Evolutionary conservation across 768 basidiomycete genomes (phyloP).

Genomic region (Panus rudis): DNA sequence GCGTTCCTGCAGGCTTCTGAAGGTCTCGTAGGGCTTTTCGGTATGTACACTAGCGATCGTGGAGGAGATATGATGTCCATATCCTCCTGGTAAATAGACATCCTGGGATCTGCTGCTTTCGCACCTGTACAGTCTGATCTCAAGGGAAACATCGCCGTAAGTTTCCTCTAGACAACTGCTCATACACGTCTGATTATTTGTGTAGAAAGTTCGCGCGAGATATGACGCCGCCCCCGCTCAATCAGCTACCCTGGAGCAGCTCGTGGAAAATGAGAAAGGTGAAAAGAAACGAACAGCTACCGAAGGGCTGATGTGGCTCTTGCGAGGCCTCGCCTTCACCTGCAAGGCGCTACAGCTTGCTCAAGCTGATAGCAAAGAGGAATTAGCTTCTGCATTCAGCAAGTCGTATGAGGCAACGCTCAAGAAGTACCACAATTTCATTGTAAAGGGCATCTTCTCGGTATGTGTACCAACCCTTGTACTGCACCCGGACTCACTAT

Average conservation of each 20-base stretch:
- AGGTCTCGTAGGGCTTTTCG: conserved; percentile 86
- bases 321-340: conserved; percentile 89
- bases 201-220: conserved; percentile 84
- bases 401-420: conserved; percentile 77
- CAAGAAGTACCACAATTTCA: conserved; percentile 80
- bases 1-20: conserved; percentile 84
- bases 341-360: conserved; percentile 68
- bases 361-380: conserved; percentile 53
- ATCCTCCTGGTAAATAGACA: conserved; percentile 39
- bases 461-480: conserved; percentile 31
- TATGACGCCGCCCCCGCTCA: conserved; percentile 58
- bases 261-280: conserved; percentile 76
- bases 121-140: conserved; percentile 77
- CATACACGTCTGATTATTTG: background rate
- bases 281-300: conserved; percentile 88
- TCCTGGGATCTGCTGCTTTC: conserved; percentile 84
- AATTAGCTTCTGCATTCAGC: conserved; percentile 70
- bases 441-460: conserved; percentile 47
- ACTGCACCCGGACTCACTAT: too few relatives aligned
- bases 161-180: conserved; percentile 16
- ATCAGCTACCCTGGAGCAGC: conserved; percentile 75
- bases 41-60: conserved; percentile 38
- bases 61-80: background rate
- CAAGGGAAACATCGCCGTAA: conserved; percentile 84
- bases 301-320: conserved; percentile 89